Conservation (phyloP, 352 stramenopile species). For the Blastocystis sp. region DNA sequence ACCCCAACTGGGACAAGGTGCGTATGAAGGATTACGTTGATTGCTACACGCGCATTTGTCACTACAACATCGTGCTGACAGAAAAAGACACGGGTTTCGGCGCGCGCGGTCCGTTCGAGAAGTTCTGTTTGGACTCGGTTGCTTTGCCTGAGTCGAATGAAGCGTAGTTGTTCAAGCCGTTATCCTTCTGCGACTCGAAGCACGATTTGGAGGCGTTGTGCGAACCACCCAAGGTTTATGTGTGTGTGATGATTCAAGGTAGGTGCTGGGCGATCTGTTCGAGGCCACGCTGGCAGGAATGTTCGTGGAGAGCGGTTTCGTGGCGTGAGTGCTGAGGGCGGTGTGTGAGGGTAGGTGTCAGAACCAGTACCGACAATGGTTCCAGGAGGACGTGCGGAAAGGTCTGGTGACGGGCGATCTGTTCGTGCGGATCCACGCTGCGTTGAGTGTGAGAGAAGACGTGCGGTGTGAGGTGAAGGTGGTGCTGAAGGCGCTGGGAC, state of each 20-base stretch:
- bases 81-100: neutral
- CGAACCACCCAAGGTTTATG: neutral
- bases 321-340: neutral
- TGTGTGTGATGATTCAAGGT: neutral
- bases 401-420: neutral
- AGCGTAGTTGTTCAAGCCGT: neutral
- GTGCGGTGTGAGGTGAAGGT: neutral
- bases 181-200: neutral
- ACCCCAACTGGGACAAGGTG: neutral
- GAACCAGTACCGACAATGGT: constrained; percentile 12
- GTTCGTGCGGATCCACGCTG: neutral
- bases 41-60: neutral
- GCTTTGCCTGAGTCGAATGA: no score
- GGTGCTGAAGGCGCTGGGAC: neutral
- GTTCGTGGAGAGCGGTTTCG: constrained; percentile 28
- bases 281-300: constrained; percentile 25
- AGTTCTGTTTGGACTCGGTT: neutral
- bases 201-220: neutral
- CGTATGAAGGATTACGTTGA: constrained; percentile 9
- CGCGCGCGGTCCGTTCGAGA: neutral
- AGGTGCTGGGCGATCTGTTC: constrained; percentile 15
- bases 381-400: constrained; percentile 8
- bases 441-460: neutral
- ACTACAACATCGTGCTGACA: constrained; percentile 27
- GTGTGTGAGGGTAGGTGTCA: neutral